Evolutionary conservation across 257 asterid genomes (phyloP).

Genomic region (Asclepias syriaca): DNA sequence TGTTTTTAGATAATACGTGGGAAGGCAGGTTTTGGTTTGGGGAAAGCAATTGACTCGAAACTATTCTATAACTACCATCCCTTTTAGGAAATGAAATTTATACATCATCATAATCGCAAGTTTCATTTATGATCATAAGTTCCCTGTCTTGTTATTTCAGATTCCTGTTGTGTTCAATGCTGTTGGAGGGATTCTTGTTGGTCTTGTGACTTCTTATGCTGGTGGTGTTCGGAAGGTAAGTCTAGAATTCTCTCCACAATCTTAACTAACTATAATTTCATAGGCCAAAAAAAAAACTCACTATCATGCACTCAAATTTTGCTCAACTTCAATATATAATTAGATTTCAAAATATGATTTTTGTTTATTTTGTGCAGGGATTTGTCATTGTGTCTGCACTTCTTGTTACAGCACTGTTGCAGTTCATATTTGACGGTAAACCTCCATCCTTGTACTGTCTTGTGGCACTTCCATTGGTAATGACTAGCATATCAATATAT

Average conservation of each 20-base stretch:
- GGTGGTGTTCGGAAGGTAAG: constrained; percentile 95
- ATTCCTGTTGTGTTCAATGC: constrained; percentile 84
- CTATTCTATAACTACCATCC: background rate
- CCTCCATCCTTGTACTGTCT: constrained; percentile 83
- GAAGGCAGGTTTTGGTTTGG: background rate
- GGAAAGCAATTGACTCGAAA: background rate
- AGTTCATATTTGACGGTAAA: constrained; percentile 72
- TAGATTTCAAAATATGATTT: background rate
- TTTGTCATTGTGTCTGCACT: constrained; percentile 93
- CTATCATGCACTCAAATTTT: background rate
- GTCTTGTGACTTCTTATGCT: constrained; percentile 90
- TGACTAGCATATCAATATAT: constrained; percentile 69
- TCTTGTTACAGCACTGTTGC: constrained; percentile 84
- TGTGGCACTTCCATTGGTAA: constrained; percentile 81
- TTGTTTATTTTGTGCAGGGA: constrained; percentile 46
- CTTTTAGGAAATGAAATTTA: background rate
- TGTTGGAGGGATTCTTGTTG: constrained; percentile 95
- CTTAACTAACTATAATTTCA: background rate
- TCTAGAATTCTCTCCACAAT: background rate
- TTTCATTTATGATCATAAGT: background rate
- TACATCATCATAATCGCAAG: background rate
- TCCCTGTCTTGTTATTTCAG: constrained; percentile 39
- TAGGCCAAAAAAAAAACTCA: background rate
- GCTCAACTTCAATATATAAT: background rate
- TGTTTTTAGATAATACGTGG: background rate